Conservation (phyloP, 352 stramenopile species). For the Globisporangium lucens region DNA sequence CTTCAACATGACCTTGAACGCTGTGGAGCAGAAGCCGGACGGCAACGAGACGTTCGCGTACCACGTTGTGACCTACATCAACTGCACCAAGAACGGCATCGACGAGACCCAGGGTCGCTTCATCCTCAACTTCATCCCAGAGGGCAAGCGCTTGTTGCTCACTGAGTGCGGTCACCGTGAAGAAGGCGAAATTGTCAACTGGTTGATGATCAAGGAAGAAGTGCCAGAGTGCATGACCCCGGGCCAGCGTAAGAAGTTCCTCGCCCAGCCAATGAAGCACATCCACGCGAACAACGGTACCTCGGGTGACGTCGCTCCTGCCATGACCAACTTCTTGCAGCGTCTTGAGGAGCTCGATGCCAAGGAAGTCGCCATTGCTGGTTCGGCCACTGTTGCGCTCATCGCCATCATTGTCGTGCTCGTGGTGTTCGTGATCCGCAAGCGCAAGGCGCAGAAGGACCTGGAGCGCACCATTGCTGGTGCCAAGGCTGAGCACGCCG, state of each 20-base stretch:
- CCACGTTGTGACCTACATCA: conserved; percentile 85
- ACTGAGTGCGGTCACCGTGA: conserved; percentile 84
- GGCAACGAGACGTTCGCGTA: conserved; percentile 72
- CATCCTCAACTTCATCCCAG: conserved; percentile 82
- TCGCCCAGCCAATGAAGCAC: conserved; percentile 85
- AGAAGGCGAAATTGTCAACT: conserved; percentile 83
- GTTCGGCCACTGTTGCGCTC: conserved; percentile 49
- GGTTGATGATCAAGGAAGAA: conserved; percentile 78
- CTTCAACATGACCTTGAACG: conserved; percentile 87
- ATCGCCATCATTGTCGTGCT: conserved; percentile 67
- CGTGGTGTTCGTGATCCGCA: conserved; percentile 67
- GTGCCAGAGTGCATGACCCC: conserved; percentile 85
- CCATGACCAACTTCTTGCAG: conserved; percentile 66
- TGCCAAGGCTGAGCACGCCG: conserved; percentile 74
- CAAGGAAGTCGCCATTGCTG: conserved; percentile 67
- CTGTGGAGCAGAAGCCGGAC: conserved; percentile 76
- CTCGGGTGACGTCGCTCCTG: conserved; percentile 30
- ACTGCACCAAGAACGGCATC: conserved; percentile 72
- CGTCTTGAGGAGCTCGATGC: conserved; percentile 56
- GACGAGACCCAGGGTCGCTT: conserved; percentile 78
- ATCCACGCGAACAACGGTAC: conserved; percentile 75
- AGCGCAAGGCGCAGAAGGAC: conserved; percentile 79
- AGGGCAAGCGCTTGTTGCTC: conserved; percentile 72
- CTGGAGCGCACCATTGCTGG: conserved; percentile 77
- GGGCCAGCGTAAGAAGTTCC: conserved; percentile 70